Evolutionary conservation across 768 basidiomycete species (phyloP).

Genomic region (Auriscalpium vulgare): DNA sequence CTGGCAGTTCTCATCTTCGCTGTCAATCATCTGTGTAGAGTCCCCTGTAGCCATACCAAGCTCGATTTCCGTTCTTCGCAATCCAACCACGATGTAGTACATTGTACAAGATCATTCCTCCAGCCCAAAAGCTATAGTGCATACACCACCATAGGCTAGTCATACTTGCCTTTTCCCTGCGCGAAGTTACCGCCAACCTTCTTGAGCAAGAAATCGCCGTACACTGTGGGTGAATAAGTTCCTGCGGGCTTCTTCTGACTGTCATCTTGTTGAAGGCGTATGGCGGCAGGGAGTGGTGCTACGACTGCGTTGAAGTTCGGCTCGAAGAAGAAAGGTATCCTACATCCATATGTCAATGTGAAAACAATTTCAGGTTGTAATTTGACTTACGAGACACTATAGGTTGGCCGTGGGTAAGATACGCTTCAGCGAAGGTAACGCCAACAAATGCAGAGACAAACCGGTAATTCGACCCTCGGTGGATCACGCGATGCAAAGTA

Average conservation of each 20-base stretch:
- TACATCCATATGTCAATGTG: conserved; percentile 19
- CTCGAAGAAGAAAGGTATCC: conserved; percentile 92
- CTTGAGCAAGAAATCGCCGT: conserved; percentile 68
- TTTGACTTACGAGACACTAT: conserved; percentile 61
- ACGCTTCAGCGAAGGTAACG: too few species aligned
- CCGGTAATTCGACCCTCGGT: conserved; percentile 64
- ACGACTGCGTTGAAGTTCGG: conserved; percentile 75
- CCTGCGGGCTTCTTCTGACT: conserved; percentile 17
- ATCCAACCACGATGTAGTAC: too few species aligned
- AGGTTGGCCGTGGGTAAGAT: not conserved
- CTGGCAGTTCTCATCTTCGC: too few species aligned
- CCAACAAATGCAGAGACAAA: conserved; percentile 8
- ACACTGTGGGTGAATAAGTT: conserved; percentile 44
- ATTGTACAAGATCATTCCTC: too few species aligned
- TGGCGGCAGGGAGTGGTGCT: conserved; percentile 53
- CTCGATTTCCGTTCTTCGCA: too few species aligned
- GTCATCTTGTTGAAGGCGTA: conserved; percentile 32
- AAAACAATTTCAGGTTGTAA: not conserved
- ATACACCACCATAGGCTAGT: conserved; percentile 13
- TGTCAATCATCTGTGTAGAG: too few species aligned
- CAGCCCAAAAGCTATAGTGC: not conserved
- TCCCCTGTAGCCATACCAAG: too few species aligned
- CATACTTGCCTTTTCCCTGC: conserved; percentile 29
- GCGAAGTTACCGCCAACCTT: conserved; percentile 75
- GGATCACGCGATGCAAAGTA: conserved; percentile 86